Base-by-base conservation (phyloP, 805 yeast genomes). In the Lachancea sp. region DNA sequence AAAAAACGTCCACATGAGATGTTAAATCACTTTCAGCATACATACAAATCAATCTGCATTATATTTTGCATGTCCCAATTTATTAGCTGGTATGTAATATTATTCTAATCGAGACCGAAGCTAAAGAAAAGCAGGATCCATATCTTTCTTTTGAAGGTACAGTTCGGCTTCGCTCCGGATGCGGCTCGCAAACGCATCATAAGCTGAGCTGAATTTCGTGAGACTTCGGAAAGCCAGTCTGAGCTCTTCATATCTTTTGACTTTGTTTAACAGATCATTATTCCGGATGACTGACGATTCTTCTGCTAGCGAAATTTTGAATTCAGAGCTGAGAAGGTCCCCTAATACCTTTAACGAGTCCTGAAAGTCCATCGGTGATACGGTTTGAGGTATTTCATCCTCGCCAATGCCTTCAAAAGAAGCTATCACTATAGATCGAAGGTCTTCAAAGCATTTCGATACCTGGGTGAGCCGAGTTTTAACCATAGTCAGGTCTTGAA, bases 171-270 rank as follows among this genome's bases (percentile, higher is more conserved):
- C 67, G 7, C 43, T 50, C 32, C 62, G 61, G 8, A 78, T 54
- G 17, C 59, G 63, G n/a, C 60, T 59, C 1, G 69, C 67, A 54
- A 79, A 80, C 17, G 63, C 67, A n/a, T 64, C 55, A 51, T 77
- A 82, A 1, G 64, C 54, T 1, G 72, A 64, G 39, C 73, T 65
- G 54, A 79, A 82, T 21, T 68, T 65, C 2, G 69, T 60, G 34
- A 81, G 55, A 15, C 71, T 72, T 47, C 70, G 69, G 51, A 82
- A 80, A 13, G 79, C 58, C 0, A 80, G 78, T 34, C 66, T 60
- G 38, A 80, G 50, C 4, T 67, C 68, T 17, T 68, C 62, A 55
- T 82, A 63, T 21, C 69, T 67, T 26, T 74, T 69, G 15, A 77
- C 63, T 38, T 72, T 72, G 7, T 59, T 56, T 12, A 71, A 38